These are phyloP conservation scores for Hagleromyces aurorensis DNA, from an alignment of 805 yeast species.

Conservation along the genomic window DNA sequence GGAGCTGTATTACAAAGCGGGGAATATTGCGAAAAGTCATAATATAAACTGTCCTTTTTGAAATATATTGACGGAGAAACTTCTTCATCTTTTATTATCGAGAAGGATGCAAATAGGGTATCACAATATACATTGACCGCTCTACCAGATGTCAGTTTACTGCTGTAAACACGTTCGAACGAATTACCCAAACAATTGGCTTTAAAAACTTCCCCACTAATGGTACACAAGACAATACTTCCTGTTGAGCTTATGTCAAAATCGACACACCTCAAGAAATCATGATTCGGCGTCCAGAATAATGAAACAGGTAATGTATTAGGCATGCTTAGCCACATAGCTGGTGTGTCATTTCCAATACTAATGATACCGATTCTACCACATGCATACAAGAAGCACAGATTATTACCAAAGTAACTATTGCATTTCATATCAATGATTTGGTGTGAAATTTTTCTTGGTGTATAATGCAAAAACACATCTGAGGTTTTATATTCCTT, in stretches of 20 bases:
- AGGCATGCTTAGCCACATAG: conserved; percentile 31
- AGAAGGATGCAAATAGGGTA: conserved; percentile 55
- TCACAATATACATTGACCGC: conserved; percentile 53
- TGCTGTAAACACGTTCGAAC: conserved; percentile 23
- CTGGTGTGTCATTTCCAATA: conserved; percentile 13
- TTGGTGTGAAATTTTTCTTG: conserved; percentile 23
- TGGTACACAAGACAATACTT: conserved; percentile 56
- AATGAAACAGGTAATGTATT: conserved; percentile 39
- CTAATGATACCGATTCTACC: conserved; percentile 45
- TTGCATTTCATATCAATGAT: conserved; percentile 28
- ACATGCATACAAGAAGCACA: conserved; percentile 46
- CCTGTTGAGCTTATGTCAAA: conserved; percentile 65
- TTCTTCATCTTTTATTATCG: conserved; percentile 56
- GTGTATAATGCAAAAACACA: conserved; percentile 32
- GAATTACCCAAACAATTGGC: conserved; percentile 3
- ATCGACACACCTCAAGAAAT: conserved; percentile 44
- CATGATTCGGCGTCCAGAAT: conserved; percentile 55
- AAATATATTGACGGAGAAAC: conserved; percentile 51
- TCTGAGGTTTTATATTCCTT: conserved; percentile 21
- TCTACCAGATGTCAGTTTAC: conserved; percentile 32
- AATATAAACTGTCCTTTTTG: conserved; percentile 37
- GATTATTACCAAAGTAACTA: conserved; percentile 33
- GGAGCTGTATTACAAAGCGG: conserved; percentile 30
- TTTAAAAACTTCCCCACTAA: conserved; percentile 59
- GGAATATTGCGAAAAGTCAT: conserved; percentile 50